Base-by-base conservation (phyloP, 768 basidiomycete genomes). In the Leccinum aurantiacum region DNA sequence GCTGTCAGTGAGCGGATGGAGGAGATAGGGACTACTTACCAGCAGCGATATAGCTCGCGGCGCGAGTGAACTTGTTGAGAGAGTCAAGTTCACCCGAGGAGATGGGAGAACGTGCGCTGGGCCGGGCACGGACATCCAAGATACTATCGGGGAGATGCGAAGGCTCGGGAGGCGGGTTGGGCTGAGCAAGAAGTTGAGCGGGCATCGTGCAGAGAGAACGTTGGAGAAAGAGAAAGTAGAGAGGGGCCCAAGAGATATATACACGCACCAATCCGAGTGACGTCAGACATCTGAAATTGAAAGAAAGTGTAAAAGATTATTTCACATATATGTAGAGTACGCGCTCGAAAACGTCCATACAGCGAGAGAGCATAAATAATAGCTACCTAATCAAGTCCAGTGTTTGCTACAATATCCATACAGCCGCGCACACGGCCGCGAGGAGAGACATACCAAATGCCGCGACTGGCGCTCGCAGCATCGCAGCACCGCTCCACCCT, bases 41-140 rank as follows among this genome's bases (percentile, higher is more conserved):
- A 35, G 87, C 86, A 55, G 88, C 79, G 53, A 90, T 85, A 65
- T 89, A 90, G 71, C 88, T 80, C 14, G 87, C 87, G 50, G 87
- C 84, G 17, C 83, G 78, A 37, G 81, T 77, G 69, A 88, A 89
- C 62, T 77, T 71, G 61, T 79, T 73, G 54, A 89, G 67, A 13
- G 81, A 76, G 24, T 75, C 70, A 56, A 85, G 81, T 60, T 89
- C 85, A 38, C 82, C 75, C 1, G 69, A 31, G 13, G 82, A 69
- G 33, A 90, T 79, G 54, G 77, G 79, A 55, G 79, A 66, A 53
- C 78, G 75, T 19, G 76, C 76, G 59, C 83, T 68, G 63, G 86
- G 77, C 44, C 80, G 68, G 50, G 86, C 80, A 3, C 79, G 72
- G 53, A 77, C 77, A 22, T 84, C 72, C 19, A 84, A 76, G 53